These are phyloP conservation scores for Calocybe indica DNA, from an alignment of 768 basidiomycete genomes.

Conservation along the genomic window DNA sequence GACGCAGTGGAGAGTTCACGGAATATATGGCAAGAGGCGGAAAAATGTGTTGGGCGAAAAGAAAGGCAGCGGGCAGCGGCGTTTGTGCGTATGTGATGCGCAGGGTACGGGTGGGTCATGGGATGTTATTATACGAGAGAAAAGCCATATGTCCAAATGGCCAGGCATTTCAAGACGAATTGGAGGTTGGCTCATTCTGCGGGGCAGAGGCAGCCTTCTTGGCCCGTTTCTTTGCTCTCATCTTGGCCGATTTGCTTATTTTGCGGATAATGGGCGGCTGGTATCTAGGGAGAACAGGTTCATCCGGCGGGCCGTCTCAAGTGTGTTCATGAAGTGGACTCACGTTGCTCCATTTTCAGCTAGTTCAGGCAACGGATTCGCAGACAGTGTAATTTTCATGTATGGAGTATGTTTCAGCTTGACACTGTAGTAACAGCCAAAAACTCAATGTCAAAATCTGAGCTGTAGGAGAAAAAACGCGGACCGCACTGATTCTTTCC, in stretches of 20 bases:
- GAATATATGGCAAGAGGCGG: too few species aligned
- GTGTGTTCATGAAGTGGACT: conserved; percentile 13
- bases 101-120: too few species aligned
- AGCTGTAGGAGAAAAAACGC: conserved; percentile 1
- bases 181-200: too few species aligned
- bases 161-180: too few species aligned
- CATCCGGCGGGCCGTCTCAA: neutral
- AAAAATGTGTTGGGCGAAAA: too few species aligned
- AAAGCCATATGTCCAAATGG: too few species aligned
- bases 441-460: conserved; percentile 1
- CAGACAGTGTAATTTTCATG: conserved; percentile 65
- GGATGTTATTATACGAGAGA: too few species aligned
- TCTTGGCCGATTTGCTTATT: conserved; percentile 53
- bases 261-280: conserved; percentile 49
- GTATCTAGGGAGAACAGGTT: conserved; percentile 32
- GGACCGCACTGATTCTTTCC: conserved; percentile 56
- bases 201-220: conserved; percentile 11
- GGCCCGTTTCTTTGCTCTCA: conserved; percentile 40
- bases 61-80: too few species aligned
- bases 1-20: too few species aligned
- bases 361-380: conserved; percentile 33
- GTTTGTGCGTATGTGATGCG: too few species aligned
- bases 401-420: conserved; percentile 55
- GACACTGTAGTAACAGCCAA: conserved; percentile 28
- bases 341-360: conserved; percentile 45